Evolutionary conservation across 2,329 filamentous ascomycete species (phyloP).

Genomic region (Zymoseptoria passerinii): DNA sequence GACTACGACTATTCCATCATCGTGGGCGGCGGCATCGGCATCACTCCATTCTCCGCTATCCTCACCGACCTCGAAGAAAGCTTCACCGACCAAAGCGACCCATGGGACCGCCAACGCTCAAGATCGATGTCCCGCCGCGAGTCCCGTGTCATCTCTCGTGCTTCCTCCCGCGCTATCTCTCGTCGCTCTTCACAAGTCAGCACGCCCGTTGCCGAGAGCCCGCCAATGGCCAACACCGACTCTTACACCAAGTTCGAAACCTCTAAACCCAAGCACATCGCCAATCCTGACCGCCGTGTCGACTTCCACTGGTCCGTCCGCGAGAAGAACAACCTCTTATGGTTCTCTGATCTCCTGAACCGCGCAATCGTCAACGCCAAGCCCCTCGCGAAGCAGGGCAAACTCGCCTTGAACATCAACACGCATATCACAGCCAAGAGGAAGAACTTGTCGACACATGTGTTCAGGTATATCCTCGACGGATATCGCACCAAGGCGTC

Average conservation of each 20-base stretch:
- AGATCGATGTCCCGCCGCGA: not conserved
- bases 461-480: conserved; percentile 51
- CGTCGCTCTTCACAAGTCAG: not conserved
- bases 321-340: conserved; percentile 48
- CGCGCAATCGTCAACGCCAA: conserved; percentile 35
- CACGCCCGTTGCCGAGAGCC: not conserved
- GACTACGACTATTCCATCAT: conserved; percentile 50
- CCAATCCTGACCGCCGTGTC: conserved; percentile 33
- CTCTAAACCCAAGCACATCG: not conserved
- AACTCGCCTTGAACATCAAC: conserved; percentile 47
- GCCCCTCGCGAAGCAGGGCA: conserved; percentile 26
- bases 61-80: conserved; percentile 46
- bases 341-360: conserved; percentile 52
- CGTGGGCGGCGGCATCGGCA: conserved; percentile 49
- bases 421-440: conserved; percentile 51
- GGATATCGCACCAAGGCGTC: conserved; percentile 46
- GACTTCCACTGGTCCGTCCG: conserved; percentile 56
- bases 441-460: conserved; percentile 45
- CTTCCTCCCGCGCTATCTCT: not conserved
- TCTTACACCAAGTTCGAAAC: not conserved
- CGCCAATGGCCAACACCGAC: not conserved
- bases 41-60: conserved; percentile 51
- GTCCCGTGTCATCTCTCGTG: not conserved
- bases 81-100: conserved; percentile 15
- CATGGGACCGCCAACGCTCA: conserved; percentile 11